Base-by-base conservation (phyloP, 192 early-diverging fungal genomes). In the Phycomyces nitens region DNA sequence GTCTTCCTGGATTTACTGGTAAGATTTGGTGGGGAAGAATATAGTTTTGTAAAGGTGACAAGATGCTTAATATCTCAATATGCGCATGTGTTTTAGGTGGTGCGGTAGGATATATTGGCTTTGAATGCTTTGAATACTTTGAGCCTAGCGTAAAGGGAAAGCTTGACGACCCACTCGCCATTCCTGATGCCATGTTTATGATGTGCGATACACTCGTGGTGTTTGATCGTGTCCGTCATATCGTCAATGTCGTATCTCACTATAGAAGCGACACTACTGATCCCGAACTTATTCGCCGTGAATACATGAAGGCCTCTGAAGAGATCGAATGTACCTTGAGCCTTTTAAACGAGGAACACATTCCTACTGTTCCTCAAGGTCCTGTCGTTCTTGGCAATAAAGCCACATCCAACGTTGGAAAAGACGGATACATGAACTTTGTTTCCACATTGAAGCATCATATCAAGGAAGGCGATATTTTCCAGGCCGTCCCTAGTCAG, bases 71-170 rank as follows among this genome's bases (percentile, higher is more conserved):
- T 56, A 23, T 50, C 10, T 58, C n/a, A n/a, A n/a, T 58, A 34
- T 22, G 27, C 15, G 9, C 1, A 44, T 22, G 21, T 56, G 14
- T 15, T 18, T 29, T 73, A 68, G 95, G 96, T 70, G 97, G 97
- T 23, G 97, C 96, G 3, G 88, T 99, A 56, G 97, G 97, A 18
- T 99, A 96, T 74, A 92, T 99, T 58, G 82, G 89, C 47, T 99
- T 95, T 77, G 97, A 99, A 73, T 98, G 96, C 62, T 88, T 97
- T 49, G 89, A 92, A 73, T 92, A 96, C 73, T 99, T 99, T 89
- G 97, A 99, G 78, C 95, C 96, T 9, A 88, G 88, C 51, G 92
- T 93, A 1, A 88, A 84, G 43, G 80, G 86, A 52, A 82, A 88
- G 11, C 70, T 98, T 24, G 72, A 83, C 20, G 97, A 99, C 68